A percentile compares a stretch with the other conserved stretches of the same genome.
Conservation (phyloP, 2,329 filamentous ascomycete genomes). For the Emergomyces pasteurianus region DNA sequence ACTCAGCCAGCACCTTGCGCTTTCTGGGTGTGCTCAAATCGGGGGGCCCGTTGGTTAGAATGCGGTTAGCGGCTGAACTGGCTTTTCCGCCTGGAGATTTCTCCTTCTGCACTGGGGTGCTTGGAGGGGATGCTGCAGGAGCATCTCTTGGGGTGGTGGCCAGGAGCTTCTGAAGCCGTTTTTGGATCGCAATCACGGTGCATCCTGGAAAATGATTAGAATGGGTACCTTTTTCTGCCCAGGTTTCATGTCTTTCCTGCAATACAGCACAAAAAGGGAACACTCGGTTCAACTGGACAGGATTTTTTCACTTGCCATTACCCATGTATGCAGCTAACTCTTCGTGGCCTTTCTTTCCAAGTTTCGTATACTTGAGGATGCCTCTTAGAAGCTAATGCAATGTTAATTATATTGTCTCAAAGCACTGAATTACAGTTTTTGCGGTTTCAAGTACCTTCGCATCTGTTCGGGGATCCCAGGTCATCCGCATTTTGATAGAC, state of each 20-base stretch:
- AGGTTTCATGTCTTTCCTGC: neutral
- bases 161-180: neutral
- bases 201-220: neutral
- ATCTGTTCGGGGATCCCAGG: conserved; percentile 15
- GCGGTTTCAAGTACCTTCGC: conserved; percentile 12
- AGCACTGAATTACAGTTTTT: neutral
- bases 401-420: neutral
- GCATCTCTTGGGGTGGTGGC: neutral
- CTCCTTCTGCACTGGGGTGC: neutral
- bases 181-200: neutral
- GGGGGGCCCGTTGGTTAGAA: conserved; percentile 9
- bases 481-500: conserved; percentile 10
- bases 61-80: neutral
- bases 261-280: neutral
- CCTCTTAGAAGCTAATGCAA: conserved; percentile 11
- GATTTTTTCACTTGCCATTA: neutral
- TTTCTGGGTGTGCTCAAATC: conserved; percentile 11
- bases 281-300: neutral
- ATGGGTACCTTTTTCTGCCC: neutral
- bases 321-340: conserved; percentile 15
- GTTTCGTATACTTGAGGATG: conserved; percentile 9
- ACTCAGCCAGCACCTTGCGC: conserved; percentile 8
- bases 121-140: neutral
- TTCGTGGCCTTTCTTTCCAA: conserved; percentile 9
- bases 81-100: neutral